Percentiles rank a stretch among this genome's conserved stretches.
Evolutionary conservation across 225 moss, liverwort and hornwort genomes (phyloP).

Genomic region (Marchantia paleacea): DNA sequence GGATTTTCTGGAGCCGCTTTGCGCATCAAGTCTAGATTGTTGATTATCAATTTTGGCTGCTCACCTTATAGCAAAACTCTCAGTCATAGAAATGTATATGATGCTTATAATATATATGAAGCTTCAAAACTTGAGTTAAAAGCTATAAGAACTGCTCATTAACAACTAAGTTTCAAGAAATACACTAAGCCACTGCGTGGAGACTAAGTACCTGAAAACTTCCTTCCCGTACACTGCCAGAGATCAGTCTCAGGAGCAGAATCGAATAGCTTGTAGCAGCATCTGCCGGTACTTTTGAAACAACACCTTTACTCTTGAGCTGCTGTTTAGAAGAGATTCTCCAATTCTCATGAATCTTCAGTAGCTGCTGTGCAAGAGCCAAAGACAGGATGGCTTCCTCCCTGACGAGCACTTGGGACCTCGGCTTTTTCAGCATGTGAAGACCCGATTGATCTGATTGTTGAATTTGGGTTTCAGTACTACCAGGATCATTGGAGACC

Average conservation of each 20-base stretch:
- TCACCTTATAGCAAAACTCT: constrained; percentile 35
- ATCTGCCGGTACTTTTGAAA: constrained; percentile 59
- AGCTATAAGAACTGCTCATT: background rate
- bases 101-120: background rate
- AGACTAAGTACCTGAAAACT: constrained; percentile 64
- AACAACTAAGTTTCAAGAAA: background rate
- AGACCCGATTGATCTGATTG: background rate
- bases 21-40: constrained; percentile 72
- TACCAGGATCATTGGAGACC: background rate
- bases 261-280: constrained; percentile 79
- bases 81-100: constrained; percentile 14
- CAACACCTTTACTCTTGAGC: constrained; percentile 42
- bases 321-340: constrained; percentile 45
- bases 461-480: background rate
- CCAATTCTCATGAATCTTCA: constrained; percentile 75
- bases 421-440: constrained; percentile 6
- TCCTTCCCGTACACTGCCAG: constrained; percentile 66
- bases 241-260: constrained; percentile 66
- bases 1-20: constrained; percentile 48
- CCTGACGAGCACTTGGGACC: constrained; percentile 26
- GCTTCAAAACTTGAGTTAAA: background rate
- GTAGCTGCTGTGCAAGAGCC: constrained; percentile 68
- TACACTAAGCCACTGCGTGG: background rate
- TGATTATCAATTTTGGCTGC: constrained; percentile 94
- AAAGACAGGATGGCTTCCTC: constrained; percentile 61